A percentile compares a stretch with the other conserved stretches of the same genome.
Evolutionary conservation across 805 yeast species (phyloP).

Genomic region (Lipomyces spencermartinsiae): DNA sequence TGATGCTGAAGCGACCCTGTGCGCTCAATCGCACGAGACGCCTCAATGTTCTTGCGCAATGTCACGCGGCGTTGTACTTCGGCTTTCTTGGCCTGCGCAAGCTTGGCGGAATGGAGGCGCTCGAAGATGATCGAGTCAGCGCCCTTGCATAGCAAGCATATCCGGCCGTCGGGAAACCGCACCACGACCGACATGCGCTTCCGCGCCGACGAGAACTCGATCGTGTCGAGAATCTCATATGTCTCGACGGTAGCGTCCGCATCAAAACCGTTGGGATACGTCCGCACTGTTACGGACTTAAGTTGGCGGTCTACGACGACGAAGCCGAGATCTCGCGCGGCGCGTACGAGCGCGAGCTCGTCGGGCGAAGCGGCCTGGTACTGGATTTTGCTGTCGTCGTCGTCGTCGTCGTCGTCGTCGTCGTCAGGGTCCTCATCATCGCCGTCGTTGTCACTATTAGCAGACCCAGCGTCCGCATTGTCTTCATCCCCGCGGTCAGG

Average conservation of each 20-base stretch:
- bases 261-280: slow-evolving; percentile 84
- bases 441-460: slow-evolving; percentile 43
- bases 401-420: slow-evolving; percentile 38
- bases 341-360: slow-evolving; percentile 89
- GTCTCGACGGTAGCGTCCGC: slow-evolving; percentile 64
- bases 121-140: slow-evolving; percentile 92
- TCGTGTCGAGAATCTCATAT: slow-evolving; percentile 76
- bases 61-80: slow-evolving; percentile 65
- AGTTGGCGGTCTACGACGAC: slow-evolving; percentile 76
- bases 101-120: slow-evolving; percentile 60
- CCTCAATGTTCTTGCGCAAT: slow-evolving; percentile 76
- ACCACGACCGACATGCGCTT: slow-evolving; percentile 94
- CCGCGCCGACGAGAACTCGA: slow-evolving; percentile 85
- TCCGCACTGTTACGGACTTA: slow-evolving; percentile 65
- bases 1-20: slow-evolving; percentile 1
- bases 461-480: slow-evolving; percentile 17
- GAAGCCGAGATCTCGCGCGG: slow-evolving; percentile 94
- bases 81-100: slow-evolving; percentile 68
- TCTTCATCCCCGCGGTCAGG: slow-evolving; percentile 56
- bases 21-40: slow-evolving; percentile 58
- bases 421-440: slow-evolving; percentile 42
- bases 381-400: slow-evolving; percentile 56
- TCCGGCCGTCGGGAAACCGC: slow-evolving; percentile 72
- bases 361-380: slow-evolving; percentile 98
- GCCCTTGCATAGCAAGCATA: slow-evolving; percentile 87